A percentile compares a stretch with the other conserved stretches of the same genome.
phyloP scores from a whole-genome alignment of 306 rosid genomes.

The Vigna unguiculata region DNA sequence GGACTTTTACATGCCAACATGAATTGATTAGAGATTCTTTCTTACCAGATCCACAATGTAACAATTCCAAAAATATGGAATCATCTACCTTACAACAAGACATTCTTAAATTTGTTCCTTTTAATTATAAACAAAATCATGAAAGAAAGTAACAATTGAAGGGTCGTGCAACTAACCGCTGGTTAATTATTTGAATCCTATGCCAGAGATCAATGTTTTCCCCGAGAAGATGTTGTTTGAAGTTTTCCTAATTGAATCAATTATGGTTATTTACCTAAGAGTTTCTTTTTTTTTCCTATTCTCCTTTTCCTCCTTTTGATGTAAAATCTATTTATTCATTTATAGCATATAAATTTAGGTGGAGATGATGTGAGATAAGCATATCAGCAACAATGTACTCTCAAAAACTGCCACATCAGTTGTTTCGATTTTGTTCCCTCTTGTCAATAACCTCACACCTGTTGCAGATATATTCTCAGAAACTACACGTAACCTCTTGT shows the following conservation, averaged over 20 bases:
- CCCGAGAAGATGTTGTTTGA: conserved; percentile 6
- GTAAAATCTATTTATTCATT: background rate
- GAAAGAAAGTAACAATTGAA: background rate
- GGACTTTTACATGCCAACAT: background rate
- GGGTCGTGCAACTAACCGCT: conserved; percentile 29
- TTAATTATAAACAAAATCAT: background rate
- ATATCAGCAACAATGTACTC: background rate
- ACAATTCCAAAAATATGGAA: background rate
- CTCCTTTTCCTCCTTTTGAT: background rate
- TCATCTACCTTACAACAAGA: background rate
- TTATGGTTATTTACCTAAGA: background rate
- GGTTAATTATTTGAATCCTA: background rate
- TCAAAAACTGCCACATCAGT: background rate
- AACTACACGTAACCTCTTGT: background rate
- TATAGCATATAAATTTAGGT: background rate
- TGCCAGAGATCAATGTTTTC: background rate
- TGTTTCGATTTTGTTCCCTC: too few species aligned
- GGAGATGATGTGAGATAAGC: background rate
- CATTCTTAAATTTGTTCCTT: background rate
- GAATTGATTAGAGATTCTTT: background rate
- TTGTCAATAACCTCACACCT: background rate
- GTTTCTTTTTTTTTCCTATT: background rate
- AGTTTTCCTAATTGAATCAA: background rate
- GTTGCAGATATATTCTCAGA: background rate
- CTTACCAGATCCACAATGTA: background rate